Evolutionary conservation across 2,329 filamentous ascomycete species (phyloP).

Genomic region (Cadophora sp.): DNA sequence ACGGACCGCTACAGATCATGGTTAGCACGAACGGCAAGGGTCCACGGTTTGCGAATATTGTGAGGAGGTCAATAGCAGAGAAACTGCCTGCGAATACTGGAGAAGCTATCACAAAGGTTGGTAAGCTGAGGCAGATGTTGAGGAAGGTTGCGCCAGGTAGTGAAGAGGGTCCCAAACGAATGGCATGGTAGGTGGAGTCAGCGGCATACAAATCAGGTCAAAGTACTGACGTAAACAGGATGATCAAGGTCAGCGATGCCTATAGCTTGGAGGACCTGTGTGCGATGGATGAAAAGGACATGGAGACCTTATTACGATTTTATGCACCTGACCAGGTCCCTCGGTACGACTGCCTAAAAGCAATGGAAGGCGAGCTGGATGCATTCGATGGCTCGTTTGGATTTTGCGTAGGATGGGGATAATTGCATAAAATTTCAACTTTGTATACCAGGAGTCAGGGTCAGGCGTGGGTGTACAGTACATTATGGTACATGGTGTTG

Average conservation of each 20-base stretch:
- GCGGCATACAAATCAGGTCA: slow-evolving; percentile 10
- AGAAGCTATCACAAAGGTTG: slow-evolving; percentile 84
- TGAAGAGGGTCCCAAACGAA: slow-evolving; percentile 82
- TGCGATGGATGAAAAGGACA: slow-evolving; percentile 80
- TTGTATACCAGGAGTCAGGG: slow-evolving; percentile 16
- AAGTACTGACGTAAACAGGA: slow-evolving; percentile 62
- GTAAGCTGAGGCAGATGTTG: slow-evolving; percentile 78
- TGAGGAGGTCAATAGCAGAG: slow-evolving; percentile 81
- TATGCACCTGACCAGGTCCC: slow-evolving; percentile 67
- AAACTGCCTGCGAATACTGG: slow-evolving; percentile 81
- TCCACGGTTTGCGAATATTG: slow-evolving; percentile 85
- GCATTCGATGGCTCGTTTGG: slow-evolving; percentile 45
- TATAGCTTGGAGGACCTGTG: slow-evolving; percentile 88
- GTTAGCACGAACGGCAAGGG: slow-evolving; percentile 98
- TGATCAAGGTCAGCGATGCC: slow-evolving; percentile 87
- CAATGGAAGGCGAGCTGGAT: slow-evolving; percentile 50
- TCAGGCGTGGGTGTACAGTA: slow-evolving; percentile 7
- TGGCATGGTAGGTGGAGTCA: slow-evolving; percentile 73
- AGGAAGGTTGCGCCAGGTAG: slow-evolving; percentile 74
- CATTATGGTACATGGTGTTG: slow-evolving; percentile 8
- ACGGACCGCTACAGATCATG: slow-evolving; percentile 97
- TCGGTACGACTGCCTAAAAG: slow-evolving; percentile 59
- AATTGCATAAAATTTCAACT: slow-evolving; percentile 5
- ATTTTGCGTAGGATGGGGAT: slow-evolving; percentile 43
- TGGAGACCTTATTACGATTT: slow-evolving; percentile 81